Base-by-base conservation (phyloP, 768 basidiomycete species). In the Pleurotus pulmonarius region DNA sequence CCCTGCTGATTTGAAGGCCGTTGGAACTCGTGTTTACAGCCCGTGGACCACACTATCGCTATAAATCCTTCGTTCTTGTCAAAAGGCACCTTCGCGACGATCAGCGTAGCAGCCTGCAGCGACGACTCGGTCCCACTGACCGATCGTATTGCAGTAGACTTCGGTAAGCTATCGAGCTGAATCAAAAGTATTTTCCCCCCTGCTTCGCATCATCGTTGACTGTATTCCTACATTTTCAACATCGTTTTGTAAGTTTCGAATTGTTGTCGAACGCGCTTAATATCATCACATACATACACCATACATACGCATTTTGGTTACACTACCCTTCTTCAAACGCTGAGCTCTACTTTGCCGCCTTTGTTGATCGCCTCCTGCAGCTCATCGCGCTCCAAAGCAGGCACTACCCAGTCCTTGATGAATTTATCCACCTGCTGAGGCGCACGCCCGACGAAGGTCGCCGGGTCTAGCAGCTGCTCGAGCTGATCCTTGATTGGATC, bases 341-440 rank as follows among this genome's bases (percentile, higher is more conserved):
- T 77, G 65, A 91, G 71, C 66, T 92, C 90, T 37, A 90, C 83
- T 67, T 78, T 85, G 25, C 69, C 74, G 24, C 80, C 79, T 48
- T 70, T 73, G 16, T 63, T 68, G 18, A 91, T 71, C 25, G 80
- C 83, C 9, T 75, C 77, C 56, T 80, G 73, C 37, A 85, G 63
- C 62, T 88, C 86, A 24, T 68, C 60, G 26, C 80, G 79, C n/a
- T 68, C 76, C 60, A 98, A 70, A 8, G 87, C 92, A n/a, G 94
- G 94, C 53, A 71, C 71, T 18, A 98, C 94, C 88, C 91, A 94
- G 1, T 94, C 90, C 65, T 73, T 79, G 56, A 98, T 67, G 71
- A 99, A 98, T 56, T 69, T 76, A 69, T 94, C 92, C 11, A 98
- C 95, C 76, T 98, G 97, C 68, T 98, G 85, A 1, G 96, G 93